Evolutionary conservation across 495 filamentous ascomycete genomes (phyloP), one percentile per base, ranked within the genome.

Genomic region (Xylaria curta): DNA sequence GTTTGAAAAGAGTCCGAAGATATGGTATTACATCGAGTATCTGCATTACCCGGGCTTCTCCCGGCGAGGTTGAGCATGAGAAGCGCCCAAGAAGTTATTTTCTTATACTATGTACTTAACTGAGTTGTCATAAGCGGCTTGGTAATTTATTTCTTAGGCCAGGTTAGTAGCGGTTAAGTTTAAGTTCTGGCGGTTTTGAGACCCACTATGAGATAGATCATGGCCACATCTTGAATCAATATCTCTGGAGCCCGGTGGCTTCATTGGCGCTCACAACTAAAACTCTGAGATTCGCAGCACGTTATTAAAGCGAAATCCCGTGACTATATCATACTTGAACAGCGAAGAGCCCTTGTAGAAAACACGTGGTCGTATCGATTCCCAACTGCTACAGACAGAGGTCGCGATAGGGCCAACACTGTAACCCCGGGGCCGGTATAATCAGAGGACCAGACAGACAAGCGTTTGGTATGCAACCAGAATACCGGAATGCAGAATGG

Each of bases 401-500:
- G 26, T 19, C 31, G 9, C 15, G 1, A 59, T 59, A 59, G 28
- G 28, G 15, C 54, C 54, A 7, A 38, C 26, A 36, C 31, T 38
- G 28, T 1, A 33, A 60, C 33, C 56, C 19, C 56, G 17, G 4
- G 28, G 56, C 17, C 17, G 31, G 58, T 60, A 13, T 60, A 60
- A 60, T 38, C 62, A 51, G 15, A 40, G 28, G 38, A 8, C 33
- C 31, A 66, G 8, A 44, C 36, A 59, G 3, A 59, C 49, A 46
- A n/a, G 5, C 53, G 26, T 28, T 56, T 56, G 53, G 4, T 56
- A 12, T 19, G 7, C 19, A 53, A 59, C 36, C 21, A 24, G 13
- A 44, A 64, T 56, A 36, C 53, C n/a, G 38, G 21, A 59, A 78
- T 78, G 75, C n/a, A 31, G 21, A 54, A 78, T 78, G 77, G 75